Evolutionary conservation across 495 filamentous ascomycete genomes (phyloP).

Genomic region (Terfezia boudieri): DNA sequence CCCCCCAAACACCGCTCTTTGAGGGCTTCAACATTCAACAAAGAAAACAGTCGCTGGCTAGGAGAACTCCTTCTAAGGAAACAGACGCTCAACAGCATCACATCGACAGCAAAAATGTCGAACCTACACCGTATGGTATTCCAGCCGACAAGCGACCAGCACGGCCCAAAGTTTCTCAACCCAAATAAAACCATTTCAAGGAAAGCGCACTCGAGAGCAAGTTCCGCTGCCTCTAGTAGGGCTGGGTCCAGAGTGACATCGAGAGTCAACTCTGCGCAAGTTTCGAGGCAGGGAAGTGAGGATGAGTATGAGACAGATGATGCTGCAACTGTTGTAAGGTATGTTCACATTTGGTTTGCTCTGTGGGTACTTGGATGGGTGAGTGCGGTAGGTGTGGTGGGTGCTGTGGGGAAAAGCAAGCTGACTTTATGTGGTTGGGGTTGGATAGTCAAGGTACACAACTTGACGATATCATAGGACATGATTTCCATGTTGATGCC

Average conservation of each 20-base stretch:
- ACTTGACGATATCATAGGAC: constrained; percentile 30
- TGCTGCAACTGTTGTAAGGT: constrained; percentile 51
- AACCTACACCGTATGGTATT: constrained; percentile 64
- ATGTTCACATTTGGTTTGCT: constrained; percentile 9
- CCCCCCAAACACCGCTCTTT: too few relatives aligned
- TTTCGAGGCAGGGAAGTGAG: constrained; percentile 29
- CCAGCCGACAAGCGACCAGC: constrained; percentile 29
- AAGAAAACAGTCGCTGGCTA: too few relatives aligned
- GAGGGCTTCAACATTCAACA: too few relatives aligned
- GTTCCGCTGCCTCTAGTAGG: constrained; percentile 41
- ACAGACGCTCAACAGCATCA: too few relatives aligned
- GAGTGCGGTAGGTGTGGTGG: too few relatives aligned
- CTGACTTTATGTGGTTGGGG: background rate
- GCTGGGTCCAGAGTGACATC: constrained; percentile 39
- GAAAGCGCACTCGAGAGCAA: constrained; percentile 56
- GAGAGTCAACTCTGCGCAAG: constrained; percentile 33
- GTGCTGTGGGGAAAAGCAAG: background rate
- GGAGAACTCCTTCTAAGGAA: too few relatives aligned
- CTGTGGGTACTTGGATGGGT: constrained; percentile 11
- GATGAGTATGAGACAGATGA: constrained; percentile 61
- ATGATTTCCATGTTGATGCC: constrained; percentile 25
- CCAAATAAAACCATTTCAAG: constrained; percentile 69
- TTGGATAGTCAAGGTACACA: constrained; percentile 31
- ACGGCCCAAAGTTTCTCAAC: background rate
- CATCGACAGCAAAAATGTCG: constrained; percentile 28